Percentiles rank a stretch among this genome's conserved stretches.
Evolutionary conservation across 2,329 filamentous ascomycete species (phyloP).

Genomic region (Zymoseptoria crescenta): DNA sequence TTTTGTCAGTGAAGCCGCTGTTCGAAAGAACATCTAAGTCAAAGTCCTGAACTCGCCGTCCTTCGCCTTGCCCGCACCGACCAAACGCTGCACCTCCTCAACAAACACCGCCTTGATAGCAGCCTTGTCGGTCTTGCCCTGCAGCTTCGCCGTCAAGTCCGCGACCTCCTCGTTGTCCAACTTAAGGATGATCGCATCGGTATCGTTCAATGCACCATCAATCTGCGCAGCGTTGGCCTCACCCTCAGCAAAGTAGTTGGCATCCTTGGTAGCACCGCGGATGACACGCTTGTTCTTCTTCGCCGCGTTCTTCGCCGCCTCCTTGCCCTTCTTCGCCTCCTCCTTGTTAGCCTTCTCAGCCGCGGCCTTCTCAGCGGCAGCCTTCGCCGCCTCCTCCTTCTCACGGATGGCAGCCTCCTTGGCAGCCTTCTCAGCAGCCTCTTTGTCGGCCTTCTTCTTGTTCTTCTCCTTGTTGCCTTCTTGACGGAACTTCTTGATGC

Average conservation of each 20-base stretch:
- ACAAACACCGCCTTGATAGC: conserved; percentile 82
- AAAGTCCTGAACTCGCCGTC: conserved; percentile 66
- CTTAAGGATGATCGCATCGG: conserved; percentile 80
- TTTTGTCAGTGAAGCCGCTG: too few relatives aligned
- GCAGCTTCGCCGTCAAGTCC: conserved; percentile 70
- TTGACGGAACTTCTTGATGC: conserved; percentile 95
- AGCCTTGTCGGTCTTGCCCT: conserved; percentile 64
- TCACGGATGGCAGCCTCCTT: conserved; percentile 76
- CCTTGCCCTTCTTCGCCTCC: conserved; percentile 96
- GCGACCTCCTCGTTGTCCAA: conserved; percentile 88
- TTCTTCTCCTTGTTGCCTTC: conserved; percentile 90
- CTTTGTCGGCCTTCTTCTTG: conserved; percentile 83
- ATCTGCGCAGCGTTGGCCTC: conserved; percentile 72
- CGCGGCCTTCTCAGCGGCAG: conserved; percentile 46
- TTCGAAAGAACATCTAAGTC: conserved; percentile 9
- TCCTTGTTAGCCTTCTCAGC: conserved; percentile 81
- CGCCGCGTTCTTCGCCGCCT: conserved; percentile 94
- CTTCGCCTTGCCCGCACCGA: conserved; percentile 77
- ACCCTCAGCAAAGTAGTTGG: conserved; percentile 77
- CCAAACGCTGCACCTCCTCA: conserved; percentile 68
- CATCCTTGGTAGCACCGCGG: conserved; percentile 88
- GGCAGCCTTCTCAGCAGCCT: conserved; percentile 81
- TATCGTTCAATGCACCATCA: conserved; percentile 73
- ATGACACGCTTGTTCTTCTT: conserved; percentile 99
- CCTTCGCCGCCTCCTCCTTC: conserved; percentile 68